A percentile compares a stretch with the other conserved stretches of the same genome.
Evolutionary conservation across 2,329 filamentous ascomycete genomes (phyloP).

Genomic region (Huntiella decipiens): DNA sequence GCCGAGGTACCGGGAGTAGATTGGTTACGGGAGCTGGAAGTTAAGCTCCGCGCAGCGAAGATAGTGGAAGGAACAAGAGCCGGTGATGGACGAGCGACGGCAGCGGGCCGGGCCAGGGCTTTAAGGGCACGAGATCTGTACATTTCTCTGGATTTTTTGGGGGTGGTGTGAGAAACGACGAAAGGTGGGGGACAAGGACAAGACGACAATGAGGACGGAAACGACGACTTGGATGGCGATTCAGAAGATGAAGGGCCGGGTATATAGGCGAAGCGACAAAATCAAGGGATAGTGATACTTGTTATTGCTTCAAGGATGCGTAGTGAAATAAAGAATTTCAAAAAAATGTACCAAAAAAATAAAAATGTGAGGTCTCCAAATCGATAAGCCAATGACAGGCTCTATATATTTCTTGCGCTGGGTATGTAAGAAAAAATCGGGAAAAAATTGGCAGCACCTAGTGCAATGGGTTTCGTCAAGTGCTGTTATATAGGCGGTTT

Average conservation of each 20-base stretch:
- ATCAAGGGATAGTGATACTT: neutral
- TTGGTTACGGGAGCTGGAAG: constrained; percentile 13
- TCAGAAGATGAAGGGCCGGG: neutral
- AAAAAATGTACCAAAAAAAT: too few species aligned
- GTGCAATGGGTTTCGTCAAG: too few species aligned
- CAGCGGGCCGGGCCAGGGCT: constrained; percentile 7
- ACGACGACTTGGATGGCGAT: neutral
- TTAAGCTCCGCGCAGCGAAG: constrained; percentile 8
- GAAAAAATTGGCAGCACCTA: too few species aligned
- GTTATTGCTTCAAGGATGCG: neutral
- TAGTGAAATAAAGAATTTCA: neutral
- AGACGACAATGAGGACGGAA: neutral
- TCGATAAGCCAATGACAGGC: too few species aligned
- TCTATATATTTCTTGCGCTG: too few species aligned
- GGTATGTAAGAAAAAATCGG: too few species aligned
- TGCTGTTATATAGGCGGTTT: too few species aligned
- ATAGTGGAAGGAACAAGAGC: constrained; percentile 11
- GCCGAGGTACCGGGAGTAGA: constrained; percentile 6
- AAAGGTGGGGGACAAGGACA: neutral
- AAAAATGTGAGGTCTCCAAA: too few species aligned
- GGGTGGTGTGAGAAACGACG: neutral
- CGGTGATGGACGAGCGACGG: constrained; percentile 9
- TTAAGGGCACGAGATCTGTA: constrained; percentile 11
- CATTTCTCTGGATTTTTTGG: neutral
- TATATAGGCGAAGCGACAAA: neutral